A percentile compares a stretch with the other conserved stretches of the same genome.
Evolutionary conservation across 352 stramenopile species (phyloP).

Genomic region (Pythium chondricola): DNA sequence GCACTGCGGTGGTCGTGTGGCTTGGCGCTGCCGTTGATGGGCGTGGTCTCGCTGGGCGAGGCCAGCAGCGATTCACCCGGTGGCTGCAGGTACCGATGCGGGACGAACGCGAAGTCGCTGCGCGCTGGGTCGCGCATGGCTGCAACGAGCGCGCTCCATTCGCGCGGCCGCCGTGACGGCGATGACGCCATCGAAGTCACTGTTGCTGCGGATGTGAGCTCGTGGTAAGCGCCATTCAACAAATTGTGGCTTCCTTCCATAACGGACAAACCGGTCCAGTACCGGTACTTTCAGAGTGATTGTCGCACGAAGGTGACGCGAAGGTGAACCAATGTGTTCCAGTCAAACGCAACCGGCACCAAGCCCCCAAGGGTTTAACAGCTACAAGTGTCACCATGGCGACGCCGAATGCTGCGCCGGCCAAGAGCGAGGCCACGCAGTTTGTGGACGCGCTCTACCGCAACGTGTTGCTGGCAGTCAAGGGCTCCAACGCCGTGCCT

Average conservation of each 20-base stretch:
- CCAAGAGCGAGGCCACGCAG: slow-evolving; percentile 17
- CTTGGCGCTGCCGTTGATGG: slow-evolving; percentile 30
- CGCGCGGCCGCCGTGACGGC: slow-evolving; percentile 6
- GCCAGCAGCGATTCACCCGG: slow-evolving; percentile 24
- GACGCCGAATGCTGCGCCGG: slow-evolving; percentile 8
- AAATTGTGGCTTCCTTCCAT: not conserved
- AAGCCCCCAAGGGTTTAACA: not conserved
- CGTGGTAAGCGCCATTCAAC: no score
- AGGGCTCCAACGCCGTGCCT: slow-evolving; percentile 72
- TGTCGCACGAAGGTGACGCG: slow-evolving; percentile 12
- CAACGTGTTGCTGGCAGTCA: slow-evolving; percentile 71
- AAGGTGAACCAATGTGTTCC: slow-evolving; percentile 18
- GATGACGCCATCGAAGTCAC: not conserved
- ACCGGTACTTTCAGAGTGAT: slow-evolving; percentile 4
- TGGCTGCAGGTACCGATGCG: slow-evolving; percentile 68
- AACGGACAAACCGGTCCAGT: slow-evolving; percentile 10
- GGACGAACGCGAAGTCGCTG: slow-evolving; percentile 79
- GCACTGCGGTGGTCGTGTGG: not conserved
- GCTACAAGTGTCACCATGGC: not conserved
- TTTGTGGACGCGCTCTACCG: slow-evolving; percentile 66
- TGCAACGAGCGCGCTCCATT: slow-evolving; percentile 59
- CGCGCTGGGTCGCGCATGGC: slow-evolving; percentile 58
- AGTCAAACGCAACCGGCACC: slow-evolving; percentile 12
- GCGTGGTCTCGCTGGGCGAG: slow-evolving; percentile 48
- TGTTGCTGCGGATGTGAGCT: not conserved